phyloP scores from a whole-genome alignment of 805 yeast genomes.

The Metschnikowia hibisci region DNA sequence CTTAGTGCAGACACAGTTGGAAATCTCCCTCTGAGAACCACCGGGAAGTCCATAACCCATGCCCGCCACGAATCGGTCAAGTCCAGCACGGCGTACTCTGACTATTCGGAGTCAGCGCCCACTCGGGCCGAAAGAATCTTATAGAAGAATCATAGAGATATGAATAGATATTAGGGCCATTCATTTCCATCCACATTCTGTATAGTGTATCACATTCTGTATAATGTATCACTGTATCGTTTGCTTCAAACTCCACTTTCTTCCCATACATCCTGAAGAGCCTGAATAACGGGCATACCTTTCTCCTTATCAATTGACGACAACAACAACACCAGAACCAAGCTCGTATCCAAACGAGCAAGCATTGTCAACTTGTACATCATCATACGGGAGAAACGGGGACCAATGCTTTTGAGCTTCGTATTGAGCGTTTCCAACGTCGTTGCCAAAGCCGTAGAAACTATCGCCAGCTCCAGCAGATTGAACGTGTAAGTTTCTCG shows the following conservation, averaged over 20 bases:
- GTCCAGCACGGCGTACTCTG: slow-evolving; percentile 15
- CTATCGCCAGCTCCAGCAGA: slow-evolving; percentile 28
- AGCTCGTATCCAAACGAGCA: slow-evolving; percentile 5
- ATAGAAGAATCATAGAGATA: background rate
- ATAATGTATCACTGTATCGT: no score
- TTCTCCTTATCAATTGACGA: slow-evolving; percentile 7
- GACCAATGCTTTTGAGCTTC: slow-evolving; percentile 1
- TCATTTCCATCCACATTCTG: no score
- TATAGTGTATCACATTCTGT: no score
- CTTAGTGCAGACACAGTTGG: slow-evolving; percentile 6
- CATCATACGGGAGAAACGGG: slow-evolving; percentile 1
- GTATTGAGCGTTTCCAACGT: slow-evolving; percentile 6
- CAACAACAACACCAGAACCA: slow-evolving; percentile 8
- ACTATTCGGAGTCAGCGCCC: slow-evolving; percentile 13
- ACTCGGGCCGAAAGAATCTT: slow-evolving; percentile 13
- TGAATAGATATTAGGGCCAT: no score
- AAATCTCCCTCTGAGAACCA: slow-evolving; percentile 6
- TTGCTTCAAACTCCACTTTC: background rate
- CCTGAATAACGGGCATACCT: slow-evolving; percentile 7
- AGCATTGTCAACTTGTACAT: slow-evolving; percentile 8
- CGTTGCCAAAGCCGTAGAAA: slow-evolving; percentile 7
- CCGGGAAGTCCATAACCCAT: slow-evolving; percentile 10
- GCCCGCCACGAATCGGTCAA: slow-evolving; percentile 8
- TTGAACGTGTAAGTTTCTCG: slow-evolving; percentile 48
- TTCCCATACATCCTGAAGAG: slow-evolving; percentile 11